Percentiles rank a stretch among this genome's conserved stretches.
phyloP scores from a whole-genome alignment of 768 basidiomycete species.

The Lepiota venenata region DNA sequence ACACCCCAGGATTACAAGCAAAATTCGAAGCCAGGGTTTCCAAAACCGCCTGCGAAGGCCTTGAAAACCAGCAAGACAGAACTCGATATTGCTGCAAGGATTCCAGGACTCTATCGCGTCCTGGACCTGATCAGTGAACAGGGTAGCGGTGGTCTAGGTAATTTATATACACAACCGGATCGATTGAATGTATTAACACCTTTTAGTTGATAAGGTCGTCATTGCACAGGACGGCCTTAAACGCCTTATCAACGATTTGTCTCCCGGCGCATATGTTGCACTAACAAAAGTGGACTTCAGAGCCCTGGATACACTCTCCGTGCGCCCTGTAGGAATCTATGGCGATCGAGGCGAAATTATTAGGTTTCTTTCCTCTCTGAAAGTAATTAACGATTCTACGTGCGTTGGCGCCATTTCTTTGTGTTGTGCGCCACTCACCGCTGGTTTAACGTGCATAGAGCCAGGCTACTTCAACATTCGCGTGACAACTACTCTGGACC shows the following conservation, averaged over 20 bases:
- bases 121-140: constrained; percentile 19
- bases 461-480: constrained; percentile 9
- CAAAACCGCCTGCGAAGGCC: not conserved
- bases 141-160: constrained; percentile 40
- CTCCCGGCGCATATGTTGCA: constrained; percentile 49
- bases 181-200: not conserved
- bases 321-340: constrained; percentile 56
- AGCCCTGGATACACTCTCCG: constrained; percentile 37
- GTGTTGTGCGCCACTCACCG: not conserved
- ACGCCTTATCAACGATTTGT: constrained; percentile 43
- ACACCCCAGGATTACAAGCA: not conserved
- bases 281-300: constrained; percentile 57
- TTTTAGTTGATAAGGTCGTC: constrained; percentile 58
- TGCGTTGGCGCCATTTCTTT: constrained; percentile 21
- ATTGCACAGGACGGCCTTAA: constrained; percentile 50
- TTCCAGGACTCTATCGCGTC: constrained; percentile 9
- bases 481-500: constrained; percentile 3
- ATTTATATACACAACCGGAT: constrained; percentile 4
- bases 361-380: constrained; percentile 35
- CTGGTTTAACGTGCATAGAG: constrained; percentile 5
- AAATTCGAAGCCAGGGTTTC: not conserved
- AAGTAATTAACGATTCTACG: constrained; percentile 35
- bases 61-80: not conserved
- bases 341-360: constrained; percentile 52
- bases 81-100: not conserved